A percentile compares a stretch with the other conserved stretches of the same genome.
Conservation (phyloP, 192 early-diverging fungal species). For the Coemansia sp. region DNA sequence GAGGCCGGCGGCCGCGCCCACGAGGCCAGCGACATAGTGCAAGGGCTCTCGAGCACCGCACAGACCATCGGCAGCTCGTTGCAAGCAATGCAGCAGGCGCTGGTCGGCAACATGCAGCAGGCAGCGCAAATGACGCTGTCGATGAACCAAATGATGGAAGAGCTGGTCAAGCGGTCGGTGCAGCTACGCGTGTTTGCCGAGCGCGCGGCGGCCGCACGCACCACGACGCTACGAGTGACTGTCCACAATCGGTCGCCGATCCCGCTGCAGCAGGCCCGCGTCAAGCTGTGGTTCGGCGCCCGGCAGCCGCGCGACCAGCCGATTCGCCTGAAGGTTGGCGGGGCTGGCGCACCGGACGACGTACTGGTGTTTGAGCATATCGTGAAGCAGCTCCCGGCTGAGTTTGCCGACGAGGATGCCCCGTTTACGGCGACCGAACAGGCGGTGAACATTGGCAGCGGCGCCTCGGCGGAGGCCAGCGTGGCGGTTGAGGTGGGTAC, state of each 20-base stretch:
- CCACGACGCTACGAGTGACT: slow-evolving; percentile 1
- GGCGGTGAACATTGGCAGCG: slow-evolving; percentile 8
- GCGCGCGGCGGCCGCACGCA: neutral
- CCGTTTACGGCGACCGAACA: slow-evolving; percentile 5
- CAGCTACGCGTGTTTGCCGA: slow-evolving; percentile 27
- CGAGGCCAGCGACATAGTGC: neutral
- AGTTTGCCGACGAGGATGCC: neutral
- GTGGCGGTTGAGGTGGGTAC: neutral
- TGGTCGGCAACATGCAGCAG: slow-evolving; percentile 45
- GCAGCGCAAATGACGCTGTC: slow-evolving; percentile 44
- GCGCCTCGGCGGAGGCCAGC: neutral
- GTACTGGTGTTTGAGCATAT: neutral
- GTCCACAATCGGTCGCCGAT: slow-evolving; percentile 32
- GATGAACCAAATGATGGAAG: slow-evolving; percentile 53
- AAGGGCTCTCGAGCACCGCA: slow-evolving; percentile 29
- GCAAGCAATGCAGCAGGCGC: slow-evolving; percentile 37
- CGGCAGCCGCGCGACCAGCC: neutral
- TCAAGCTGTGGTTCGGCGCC: slow-evolving; percentile 11
- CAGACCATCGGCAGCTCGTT: slow-evolving; percentile 34
- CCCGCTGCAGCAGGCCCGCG: slow-evolving; percentile 12
- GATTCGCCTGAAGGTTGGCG: neutral
- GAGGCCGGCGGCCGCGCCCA: neutral
- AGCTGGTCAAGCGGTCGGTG: slow-evolving; percentile 36
- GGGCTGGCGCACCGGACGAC: neutral
- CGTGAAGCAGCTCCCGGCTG: neutral